Evolutionary conservation across 148 eudicot species (phyloP).

Genomic region (Silene uniflora): DNA sequence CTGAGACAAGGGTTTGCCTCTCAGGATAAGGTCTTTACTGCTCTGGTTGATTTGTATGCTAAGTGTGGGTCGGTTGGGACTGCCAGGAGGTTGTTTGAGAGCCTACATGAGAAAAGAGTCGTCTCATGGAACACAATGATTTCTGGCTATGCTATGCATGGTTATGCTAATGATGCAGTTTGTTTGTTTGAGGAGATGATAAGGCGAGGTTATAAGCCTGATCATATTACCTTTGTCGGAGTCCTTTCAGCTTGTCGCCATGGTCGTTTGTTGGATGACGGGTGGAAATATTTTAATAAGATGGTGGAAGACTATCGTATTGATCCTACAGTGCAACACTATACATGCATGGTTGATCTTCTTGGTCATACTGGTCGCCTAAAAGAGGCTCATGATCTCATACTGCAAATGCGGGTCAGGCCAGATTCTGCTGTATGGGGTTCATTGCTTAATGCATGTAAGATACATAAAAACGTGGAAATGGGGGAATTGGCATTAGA

Average conservation of each 20-base stretch:
- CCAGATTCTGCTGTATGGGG: slow-evolving; percentile 65
- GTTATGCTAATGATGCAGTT: slow-evolving; percentile 47
- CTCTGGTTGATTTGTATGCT: slow-evolving; percentile 63
- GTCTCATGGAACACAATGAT: slow-evolving; percentile 78
- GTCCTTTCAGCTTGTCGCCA: slow-evolving; percentile 82
- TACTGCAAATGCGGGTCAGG: slow-evolving; percentile 39
- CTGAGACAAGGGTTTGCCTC: slow-evolving; percentile 53
- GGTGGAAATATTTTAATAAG: slow-evolving; percentile 44
- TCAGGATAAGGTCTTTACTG: slow-evolving; percentile 58
- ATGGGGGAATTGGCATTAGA: slow-evolving; percentile 51
- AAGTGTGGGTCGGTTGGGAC: slow-evolving; percentile 49
- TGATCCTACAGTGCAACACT: slow-evolving; percentile 52
- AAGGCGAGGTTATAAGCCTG: slow-evolving; percentile 39
- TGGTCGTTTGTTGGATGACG: slow-evolving; percentile 63
- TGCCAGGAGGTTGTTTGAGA: slow-evolving; percentile 48
- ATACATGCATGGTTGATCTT: slow-evolving; percentile 61
- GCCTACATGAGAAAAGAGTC: slow-evolving; percentile 38
- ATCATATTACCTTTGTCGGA: slow-evolving; percentile 76
- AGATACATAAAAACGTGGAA: slow-evolving; percentile 49
- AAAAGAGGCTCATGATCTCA: slow-evolving; percentile 45
- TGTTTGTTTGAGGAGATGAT: slow-evolving; percentile 52
- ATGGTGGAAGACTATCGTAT: slow-evolving; percentile 47
- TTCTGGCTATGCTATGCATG: slow-evolving; percentile 68
- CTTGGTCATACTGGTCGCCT: slow-evolving; percentile 53
- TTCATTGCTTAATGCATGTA: slow-evolving; percentile 53